phyloP scores from a whole-genome alignment of 2,329 filamentous ascomycete genomes.

The Colletotrichum chrysophilum region DNA sequence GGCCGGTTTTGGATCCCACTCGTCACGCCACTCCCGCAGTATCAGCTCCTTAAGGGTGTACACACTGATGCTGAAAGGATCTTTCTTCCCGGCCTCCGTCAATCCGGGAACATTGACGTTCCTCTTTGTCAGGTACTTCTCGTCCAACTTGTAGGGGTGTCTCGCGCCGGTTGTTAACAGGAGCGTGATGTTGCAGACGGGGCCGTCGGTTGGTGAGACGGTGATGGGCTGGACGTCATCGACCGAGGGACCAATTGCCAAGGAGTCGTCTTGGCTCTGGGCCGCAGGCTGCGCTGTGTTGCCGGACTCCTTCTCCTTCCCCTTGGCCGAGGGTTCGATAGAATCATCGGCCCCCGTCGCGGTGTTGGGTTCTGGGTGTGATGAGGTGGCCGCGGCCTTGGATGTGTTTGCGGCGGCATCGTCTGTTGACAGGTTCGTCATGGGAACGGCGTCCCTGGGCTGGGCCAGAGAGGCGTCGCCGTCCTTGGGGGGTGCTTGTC shows the following conservation, averaged over 20 bases:
- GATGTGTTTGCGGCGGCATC: conserved; percentile 8
- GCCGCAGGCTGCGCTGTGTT: conserved; percentile 27
- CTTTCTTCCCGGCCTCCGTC: conserved; percentile 63
- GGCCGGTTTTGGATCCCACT: conserved; percentile 87
- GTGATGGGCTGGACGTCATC: conserved; percentile 44
- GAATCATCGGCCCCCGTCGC: neutral
- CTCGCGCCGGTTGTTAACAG: conserved; percentile 81
- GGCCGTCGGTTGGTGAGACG: conserved; percentile 35
- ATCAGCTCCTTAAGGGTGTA: conserved; percentile 96
- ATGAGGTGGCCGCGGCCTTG: neutral
- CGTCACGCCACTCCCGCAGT: conserved; percentile 87
- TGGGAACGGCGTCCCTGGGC: conserved; percentile 41
- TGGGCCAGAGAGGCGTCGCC: conserved; percentile 34
- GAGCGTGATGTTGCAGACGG: conserved; percentile 77
- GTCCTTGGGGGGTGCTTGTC: conserved; percentile 23
- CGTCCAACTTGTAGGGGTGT: conserved; percentile 90
- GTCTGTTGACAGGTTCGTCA: conserved; percentile 34
- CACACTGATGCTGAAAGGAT: conserved; percentile 89
- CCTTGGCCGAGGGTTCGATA: conserved; percentile 29
- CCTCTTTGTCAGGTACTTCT: conserved; percentile 82
- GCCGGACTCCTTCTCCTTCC: conserved; percentile 36
- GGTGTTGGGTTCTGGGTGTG: neutral
- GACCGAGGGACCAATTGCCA: conserved; percentile 50
- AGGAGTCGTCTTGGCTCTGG: conserved; percentile 38
- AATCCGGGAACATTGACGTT: conserved; percentile 77